Base-by-base conservation (phyloP, 257 asterid species). In the Solanum chaucha region DNA sequence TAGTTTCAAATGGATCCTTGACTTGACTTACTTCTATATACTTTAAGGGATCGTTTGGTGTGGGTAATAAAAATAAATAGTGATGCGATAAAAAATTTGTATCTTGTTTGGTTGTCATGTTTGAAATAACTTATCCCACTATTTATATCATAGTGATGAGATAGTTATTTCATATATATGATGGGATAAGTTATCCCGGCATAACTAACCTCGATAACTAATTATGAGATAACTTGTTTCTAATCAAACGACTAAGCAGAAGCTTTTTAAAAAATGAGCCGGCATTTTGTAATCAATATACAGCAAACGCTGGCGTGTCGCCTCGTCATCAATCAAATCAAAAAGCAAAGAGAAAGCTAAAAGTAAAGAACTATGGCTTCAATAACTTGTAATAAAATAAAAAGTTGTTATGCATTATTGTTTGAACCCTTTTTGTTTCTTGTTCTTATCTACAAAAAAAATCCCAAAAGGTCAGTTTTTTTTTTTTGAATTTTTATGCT, bases 201-300 rank as follows among this genome's bases (percentile, higher is more conserved):
- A 46, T 2, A 40, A 40, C 13, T 40, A 40, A 40, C 13, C 4
- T 3, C 46, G 4, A 38, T 38, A 38, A 38, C 44, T 38, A 38
- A 38, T 38, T 8, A 38, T 38, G 44, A 10, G 46, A 40, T 40
- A 40, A 10, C 4, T 40, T 40, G 0, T 40, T 40, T 10, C 46
- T 4, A 40, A 40, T 10, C 46, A 10, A 40, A 9, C 13, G 46
- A 44, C 15, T 0, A 0, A 1, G 0, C 15, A 44, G 0, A 11
- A 44, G 15, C 14, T 44, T 10, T 10, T 44, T 3, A 3, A 10
- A 44, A 44, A 44, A 44, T 44, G 51, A 44, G 51, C 51, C 13
- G 13, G 51, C 51, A 44, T 3, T 44, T 51, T 15, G 9, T 20
- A 20, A 24, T 58, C 67, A 20, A 58, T 20, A 51, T 59, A 59